A percentile compares a stretch with the other conserved stretches of the same genome.
phyloP scores from a whole-genome alignment of 2,329 filamentous ascomycete species.

The Hortaea werneckii region DNA sequence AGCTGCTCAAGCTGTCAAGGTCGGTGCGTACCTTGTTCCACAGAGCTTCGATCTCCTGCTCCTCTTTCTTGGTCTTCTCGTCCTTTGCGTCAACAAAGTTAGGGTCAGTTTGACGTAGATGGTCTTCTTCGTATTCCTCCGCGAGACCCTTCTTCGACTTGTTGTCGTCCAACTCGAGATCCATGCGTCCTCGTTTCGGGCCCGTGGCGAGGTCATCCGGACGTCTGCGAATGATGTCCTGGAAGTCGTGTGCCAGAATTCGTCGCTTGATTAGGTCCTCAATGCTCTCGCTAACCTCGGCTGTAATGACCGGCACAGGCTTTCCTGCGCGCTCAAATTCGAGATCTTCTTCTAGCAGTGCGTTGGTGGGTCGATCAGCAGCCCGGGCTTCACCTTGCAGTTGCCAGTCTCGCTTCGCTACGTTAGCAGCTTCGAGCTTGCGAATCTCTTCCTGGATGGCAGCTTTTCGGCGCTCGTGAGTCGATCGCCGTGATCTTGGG shows the following conservation, averaged over 20 bases:
- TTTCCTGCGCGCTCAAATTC: conserved; percentile 95
- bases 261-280: conserved; percentile 90
- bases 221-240: conserved; percentile 75
- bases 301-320: conserved; percentile 85
- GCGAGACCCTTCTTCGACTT: conserved; percentile 82
- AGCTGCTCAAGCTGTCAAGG: conserved; percentile 81
- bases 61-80: conserved; percentile 63
- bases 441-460: conserved; percentile 85
- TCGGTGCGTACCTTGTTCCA: conserved; percentile 74
- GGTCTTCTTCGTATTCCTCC: conserved; percentile 89
- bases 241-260: conserved; percentile 81
- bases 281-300: conserved; percentile 80
- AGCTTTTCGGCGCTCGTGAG: conserved; percentile 77
- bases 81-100: conserved; percentile 72
- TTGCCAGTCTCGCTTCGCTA: conserved; percentile 86
- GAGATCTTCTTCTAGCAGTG: conserved; percentile 83
- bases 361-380: conserved; percentile 75
- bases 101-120: conserved; percentile 67
- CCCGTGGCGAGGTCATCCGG: conserved; percentile 61
- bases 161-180: conserved; percentile 69
- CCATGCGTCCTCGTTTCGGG: conserved; percentile 53
- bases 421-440: conserved; percentile 75
- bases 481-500: conserved; percentile 63
- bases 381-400: conserved; percentile 80
- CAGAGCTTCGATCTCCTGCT: conserved; percentile 68